Conservation (phyloP, 164 flowering plant genomes). For the Nymphaea colorata region DNA sequence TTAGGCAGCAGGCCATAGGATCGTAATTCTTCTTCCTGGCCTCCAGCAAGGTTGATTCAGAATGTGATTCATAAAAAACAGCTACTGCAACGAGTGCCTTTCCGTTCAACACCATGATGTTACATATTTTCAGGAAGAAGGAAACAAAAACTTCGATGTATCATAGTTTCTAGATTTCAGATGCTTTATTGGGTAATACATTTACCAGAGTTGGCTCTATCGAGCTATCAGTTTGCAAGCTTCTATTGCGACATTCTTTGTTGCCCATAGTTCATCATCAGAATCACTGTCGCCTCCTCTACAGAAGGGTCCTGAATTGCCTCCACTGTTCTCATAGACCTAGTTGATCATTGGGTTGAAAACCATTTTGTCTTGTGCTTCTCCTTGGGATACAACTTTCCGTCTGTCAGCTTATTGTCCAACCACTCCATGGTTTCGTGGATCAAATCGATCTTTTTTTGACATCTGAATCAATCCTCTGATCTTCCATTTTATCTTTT, state of each 20-base stretch:
- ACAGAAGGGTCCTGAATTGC: constrained; percentile 37
- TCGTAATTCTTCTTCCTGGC: too few species aligned
- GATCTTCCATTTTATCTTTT: constrained; percentile 75
- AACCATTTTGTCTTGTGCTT: constrained; percentile 70
- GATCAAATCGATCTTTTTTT: constrained; percentile 63
- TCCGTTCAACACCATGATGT: too few species aligned
- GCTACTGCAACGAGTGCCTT: too few species aligned
- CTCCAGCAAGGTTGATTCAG: too few species aligned
- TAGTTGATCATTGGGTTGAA: constrained; percentile 79
- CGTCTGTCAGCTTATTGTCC: constrained; percentile 75
- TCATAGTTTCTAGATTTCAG: too few species aligned
- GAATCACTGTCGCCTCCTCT: constrained; percentile 40
- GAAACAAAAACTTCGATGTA: too few species aligned
- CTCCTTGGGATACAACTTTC: constrained; percentile 78
- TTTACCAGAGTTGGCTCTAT: too few species aligned
- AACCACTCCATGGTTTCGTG: constrained; percentile 85
- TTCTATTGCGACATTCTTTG: neutral
- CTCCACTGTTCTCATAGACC: constrained; percentile 75
- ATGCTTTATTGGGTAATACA: too few species aligned
- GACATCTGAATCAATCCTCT: constrained; percentile 70
- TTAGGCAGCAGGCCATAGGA: too few species aligned
- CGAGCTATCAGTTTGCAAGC: neutral
- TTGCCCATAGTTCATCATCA: constrained; percentile 54
- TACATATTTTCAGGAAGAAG: too few species aligned
- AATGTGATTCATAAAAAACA: too few species aligned